These are phyloP conservation scores for Sarocladium kiliense DNA, from an alignment of 2,329 filamentous ascomycete species.

Conservation along the genomic window DNA sequence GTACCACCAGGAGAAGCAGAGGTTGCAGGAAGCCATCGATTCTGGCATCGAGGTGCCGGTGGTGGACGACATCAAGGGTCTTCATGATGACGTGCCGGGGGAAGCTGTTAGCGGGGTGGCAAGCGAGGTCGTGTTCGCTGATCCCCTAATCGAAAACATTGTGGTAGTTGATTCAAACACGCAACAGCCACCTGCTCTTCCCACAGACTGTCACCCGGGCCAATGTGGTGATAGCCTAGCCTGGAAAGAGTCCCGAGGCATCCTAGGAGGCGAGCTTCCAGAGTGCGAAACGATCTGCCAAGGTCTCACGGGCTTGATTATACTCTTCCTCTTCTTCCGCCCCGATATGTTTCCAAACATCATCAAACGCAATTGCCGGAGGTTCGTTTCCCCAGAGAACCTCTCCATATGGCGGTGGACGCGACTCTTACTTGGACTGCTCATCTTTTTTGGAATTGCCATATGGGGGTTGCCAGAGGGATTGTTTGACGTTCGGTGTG, in stretches of 20 bases:
- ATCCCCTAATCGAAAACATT: not conserved
- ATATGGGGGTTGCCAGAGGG: not conserved
- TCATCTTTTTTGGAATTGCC: not conserved
- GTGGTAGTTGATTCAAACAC: not conserved
- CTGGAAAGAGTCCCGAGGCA: not conserved
- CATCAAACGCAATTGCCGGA: not conserved
- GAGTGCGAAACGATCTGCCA: not conserved
- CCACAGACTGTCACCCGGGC: not conserved
- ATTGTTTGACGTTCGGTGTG: not conserved
- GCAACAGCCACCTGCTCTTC: too few relatives aligned
- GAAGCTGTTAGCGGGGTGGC: not conserved
- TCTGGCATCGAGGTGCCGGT: too few relatives aligned
- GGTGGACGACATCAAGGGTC: too few relatives aligned
- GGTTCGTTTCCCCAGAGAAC: not conserved
- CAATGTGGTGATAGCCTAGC: not conserved
- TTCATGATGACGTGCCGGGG: too few relatives aligned
- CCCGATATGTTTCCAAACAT: not conserved
- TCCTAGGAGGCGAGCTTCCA: not conserved
- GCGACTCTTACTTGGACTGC: not conserved
- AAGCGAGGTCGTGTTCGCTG: not conserved
- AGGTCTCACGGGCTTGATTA: not conserved
- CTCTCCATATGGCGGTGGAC: not conserved
- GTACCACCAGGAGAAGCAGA: too few relatives aligned
- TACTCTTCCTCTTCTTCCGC: slow-evolving; percentile 4
- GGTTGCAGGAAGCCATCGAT: too few relatives aligned